Conservation (phyloP, 2,329 filamentous ascomycete genomes). For the Fusarium sacchari region DNA sequence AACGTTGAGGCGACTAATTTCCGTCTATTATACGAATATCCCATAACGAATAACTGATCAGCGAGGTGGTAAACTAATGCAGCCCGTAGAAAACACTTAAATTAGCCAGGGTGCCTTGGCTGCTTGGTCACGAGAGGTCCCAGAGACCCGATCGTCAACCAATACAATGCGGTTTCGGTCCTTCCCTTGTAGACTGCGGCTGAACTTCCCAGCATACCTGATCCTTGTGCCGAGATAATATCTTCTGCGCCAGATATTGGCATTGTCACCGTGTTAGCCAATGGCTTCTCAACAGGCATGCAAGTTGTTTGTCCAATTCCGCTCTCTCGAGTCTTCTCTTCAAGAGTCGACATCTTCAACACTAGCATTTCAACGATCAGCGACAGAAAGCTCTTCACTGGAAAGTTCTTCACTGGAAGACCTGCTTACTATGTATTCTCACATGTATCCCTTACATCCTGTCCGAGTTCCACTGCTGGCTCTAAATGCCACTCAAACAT, state of each 20-base stretch:
- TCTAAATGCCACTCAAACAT: neutral
- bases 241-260: neutral
- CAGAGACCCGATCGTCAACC: neutral
- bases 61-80: neutral
- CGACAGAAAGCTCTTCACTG: neutral
- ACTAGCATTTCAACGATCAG: fast-evolving
- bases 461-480: neutral
- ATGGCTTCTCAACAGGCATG: neutral
- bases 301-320: neutral
- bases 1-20: neutral
- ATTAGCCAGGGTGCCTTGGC: neutral
- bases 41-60: neutral
- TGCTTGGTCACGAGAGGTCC: conserved; percentile 11
- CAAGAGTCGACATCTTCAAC: neutral
- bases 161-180: conserved; percentile 26
- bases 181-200: conserved; percentile 31
- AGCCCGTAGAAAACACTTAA: neutral
- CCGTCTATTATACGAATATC: conserved; percentile 12
- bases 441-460: fast-evolving
- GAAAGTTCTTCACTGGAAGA: neutral
- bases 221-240: neutral
- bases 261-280: neutral
- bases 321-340: neutral
- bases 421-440: neutral
- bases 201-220: conserved; percentile 4